phyloP scores from a whole-genome alignment of 2,329 filamentous ascomycete species.

The Septoria linicola region DNA sequence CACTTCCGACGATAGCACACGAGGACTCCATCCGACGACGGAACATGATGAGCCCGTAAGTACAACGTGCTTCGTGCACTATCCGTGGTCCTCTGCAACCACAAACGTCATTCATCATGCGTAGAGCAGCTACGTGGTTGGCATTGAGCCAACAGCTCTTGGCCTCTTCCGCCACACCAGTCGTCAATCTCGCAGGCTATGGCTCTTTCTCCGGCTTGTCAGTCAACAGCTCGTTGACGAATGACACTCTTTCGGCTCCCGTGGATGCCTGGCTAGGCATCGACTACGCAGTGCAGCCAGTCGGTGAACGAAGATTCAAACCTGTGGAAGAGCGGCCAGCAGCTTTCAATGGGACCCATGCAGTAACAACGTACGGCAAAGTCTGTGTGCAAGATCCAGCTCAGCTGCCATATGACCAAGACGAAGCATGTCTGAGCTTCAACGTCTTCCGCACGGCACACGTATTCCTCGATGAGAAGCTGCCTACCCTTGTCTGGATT shows the following conservation, averaged over 20 bases:
- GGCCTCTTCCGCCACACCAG: conserved; percentile 12
- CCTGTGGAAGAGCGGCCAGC: conserved; percentile 33
- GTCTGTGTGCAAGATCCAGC: conserved; percentile 20
- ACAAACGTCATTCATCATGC: conserved; percentile 1
- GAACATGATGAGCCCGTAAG: conserved; percentile 12
- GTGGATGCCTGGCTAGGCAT: conserved; percentile 43
- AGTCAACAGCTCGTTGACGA: conserved; percentile 17
- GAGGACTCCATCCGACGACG: conserved; percentile 5
- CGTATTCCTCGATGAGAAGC: conserved; percentile 38
- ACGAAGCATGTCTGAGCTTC: conserved; percentile 59
- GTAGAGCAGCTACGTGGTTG: conserved; percentile 16
- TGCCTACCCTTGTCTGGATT: conserved; percentile 59
- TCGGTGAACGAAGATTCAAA: conserved; percentile 55
- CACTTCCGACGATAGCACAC: conserved; percentile 8
- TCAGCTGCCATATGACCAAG: conserved; percentile 18
- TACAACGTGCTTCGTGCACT: neutral
- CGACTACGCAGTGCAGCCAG: conserved; percentile 43
- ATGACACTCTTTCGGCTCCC: conserved; percentile 20
- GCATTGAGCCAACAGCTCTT: conserved; percentile 33
- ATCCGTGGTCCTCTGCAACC: neutral
- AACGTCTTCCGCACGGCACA: conserved; percentile 52
- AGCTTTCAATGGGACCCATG: conserved; percentile 13
- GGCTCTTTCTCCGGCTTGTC: conserved; percentile 22
- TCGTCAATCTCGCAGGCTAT: conserved; percentile 18
- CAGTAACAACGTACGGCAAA: conserved; percentile 24